These are phyloP conservation scores for Sarocladium kiliense DNA, from an alignment of 2,329 filamentous ascomycete genomes.

Conservation along the genomic window DNA sequence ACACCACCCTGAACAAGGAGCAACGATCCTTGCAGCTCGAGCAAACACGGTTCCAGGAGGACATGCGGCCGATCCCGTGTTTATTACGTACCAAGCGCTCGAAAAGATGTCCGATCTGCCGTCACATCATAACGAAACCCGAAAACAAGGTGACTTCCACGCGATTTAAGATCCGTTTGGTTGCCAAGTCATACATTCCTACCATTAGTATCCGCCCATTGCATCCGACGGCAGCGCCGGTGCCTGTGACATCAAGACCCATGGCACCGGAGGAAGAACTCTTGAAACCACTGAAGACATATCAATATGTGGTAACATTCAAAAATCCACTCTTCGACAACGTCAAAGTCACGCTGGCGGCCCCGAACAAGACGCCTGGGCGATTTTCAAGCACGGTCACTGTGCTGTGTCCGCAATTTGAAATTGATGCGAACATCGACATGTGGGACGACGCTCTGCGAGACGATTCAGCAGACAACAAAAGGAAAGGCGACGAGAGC, in stretches of 20 bases:
- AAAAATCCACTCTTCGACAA: constrained; percentile 92
- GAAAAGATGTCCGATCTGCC: constrained; percentile 86
- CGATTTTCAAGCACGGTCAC: constrained; percentile 76
- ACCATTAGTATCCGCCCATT: constrained; percentile 69
- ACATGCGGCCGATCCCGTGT: constrained; percentile 76
- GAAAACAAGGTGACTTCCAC: constrained; percentile 86
- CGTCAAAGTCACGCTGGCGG: constrained; percentile 82
- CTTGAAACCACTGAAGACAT: constrained; percentile 52
- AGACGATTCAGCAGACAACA: constrained; percentile 37
- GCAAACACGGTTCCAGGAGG: constrained; percentile 60
- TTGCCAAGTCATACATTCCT: constrained; percentile 85
- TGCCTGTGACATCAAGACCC: constrained; percentile 29
- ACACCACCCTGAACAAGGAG: constrained; percentile 48
- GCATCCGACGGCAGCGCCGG: constrained; percentile 28
- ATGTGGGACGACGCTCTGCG: constrained; percentile 83
- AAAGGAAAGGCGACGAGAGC: constrained; percentile 34
- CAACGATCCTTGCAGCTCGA: constrained; percentile 46
- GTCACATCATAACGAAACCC: constrained; percentile 92
- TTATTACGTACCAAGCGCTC: constrained; percentile 87
- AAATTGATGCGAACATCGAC: constrained; percentile 86
- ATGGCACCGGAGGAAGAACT: constrained; percentile 25
- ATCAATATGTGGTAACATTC: constrained; percentile 84
- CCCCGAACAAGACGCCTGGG: constrained; percentile 73
- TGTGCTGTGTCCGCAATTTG: constrained; percentile 89
- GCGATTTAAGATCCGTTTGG: constrained; percentile 85